phyloP scores from a whole-genome alignment of 2,329 filamentous ascomycete genomes.

The Scedosporium boydii region DNA sequence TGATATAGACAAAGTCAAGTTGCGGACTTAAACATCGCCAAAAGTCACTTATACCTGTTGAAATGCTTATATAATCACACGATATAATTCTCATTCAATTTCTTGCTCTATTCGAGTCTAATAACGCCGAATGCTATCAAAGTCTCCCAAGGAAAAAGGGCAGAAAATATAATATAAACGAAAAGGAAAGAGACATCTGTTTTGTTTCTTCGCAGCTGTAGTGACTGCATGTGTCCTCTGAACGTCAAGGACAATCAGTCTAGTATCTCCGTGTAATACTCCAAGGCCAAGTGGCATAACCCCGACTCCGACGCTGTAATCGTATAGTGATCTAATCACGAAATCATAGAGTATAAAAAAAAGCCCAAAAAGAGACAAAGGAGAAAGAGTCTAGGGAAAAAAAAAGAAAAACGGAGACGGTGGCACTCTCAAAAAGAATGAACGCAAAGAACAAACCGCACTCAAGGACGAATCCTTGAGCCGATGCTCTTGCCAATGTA shows the following conservation, averaged over 20 bases:
- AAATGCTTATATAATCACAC: not conserved
- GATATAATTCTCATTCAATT: not conserved
- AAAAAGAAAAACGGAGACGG: not conserved
- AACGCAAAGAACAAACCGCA: constrained; percentile 16
- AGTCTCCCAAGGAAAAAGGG: not conserved
- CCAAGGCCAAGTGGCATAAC: not conserved
- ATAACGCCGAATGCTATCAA: not conserved
- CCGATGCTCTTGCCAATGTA: constrained; percentile 63
- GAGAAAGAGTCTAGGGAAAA: not conserved
- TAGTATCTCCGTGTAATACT: not conserved
- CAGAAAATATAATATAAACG: not conserved
- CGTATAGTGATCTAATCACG: not conserved
- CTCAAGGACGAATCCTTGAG: constrained; percentile 47
- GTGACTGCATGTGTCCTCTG: not conserved
- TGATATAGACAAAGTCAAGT: not conserved
- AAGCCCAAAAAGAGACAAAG: not conserved
- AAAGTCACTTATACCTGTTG: not conserved
- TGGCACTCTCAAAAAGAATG: not conserved
- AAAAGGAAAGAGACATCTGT: not conserved
- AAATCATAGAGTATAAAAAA: not conserved
- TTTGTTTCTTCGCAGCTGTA: not conserved
- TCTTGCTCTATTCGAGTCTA: not conserved
- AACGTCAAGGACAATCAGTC: not conserved
- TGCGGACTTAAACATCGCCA: not conserved
- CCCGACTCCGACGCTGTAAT: not conserved